Percentiles rank a stretch among this genome's conserved stretches.
These are phyloP conservation scores for Camelina sativa DNA, from an alignment of 345 rosid species.

Conservation along the genomic window DNA sequence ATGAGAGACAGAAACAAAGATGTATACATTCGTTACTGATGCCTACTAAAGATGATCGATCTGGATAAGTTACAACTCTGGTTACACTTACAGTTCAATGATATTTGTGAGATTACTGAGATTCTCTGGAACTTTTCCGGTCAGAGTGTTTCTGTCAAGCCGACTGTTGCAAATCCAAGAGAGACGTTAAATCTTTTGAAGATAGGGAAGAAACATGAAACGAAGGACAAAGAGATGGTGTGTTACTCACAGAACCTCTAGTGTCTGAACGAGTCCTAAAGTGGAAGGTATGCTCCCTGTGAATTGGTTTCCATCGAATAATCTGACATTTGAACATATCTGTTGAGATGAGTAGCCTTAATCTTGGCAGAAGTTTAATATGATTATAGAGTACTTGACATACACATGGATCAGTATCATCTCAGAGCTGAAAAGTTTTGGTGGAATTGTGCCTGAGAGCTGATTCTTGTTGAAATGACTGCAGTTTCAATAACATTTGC, in stretches of 20 bases:
- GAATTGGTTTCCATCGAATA: conserved; percentile 80
- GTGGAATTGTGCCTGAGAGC: conserved; percentile 81
- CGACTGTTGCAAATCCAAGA: conserved; percentile 64
- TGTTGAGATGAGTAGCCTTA: conserved; percentile 22
- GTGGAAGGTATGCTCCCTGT: conserved; percentile 72
- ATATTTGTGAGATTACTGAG: conserved; percentile 76
- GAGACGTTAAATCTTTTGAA: conserved; percentile 9
- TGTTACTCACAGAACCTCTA: conserved; percentile 95
- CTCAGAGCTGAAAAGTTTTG: conserved; percentile 63
- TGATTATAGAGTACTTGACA: conserved; percentile 40
- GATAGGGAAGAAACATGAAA: conserved; percentile 6
- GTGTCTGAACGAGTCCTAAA: conserved; percentile 73
- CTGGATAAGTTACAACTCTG: neutral
- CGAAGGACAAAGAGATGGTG: neutral
- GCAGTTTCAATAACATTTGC: conserved; percentile 37
- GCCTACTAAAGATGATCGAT: conserved; percentile 10
- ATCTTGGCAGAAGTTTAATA: neutral
- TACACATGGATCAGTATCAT: conserved; percentile 92
- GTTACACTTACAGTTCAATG: conserved; percentile 68
- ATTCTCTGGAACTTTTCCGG: conserved; percentile 67
- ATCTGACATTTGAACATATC: conserved; percentile 46
- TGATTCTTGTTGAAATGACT: conserved; percentile 96
- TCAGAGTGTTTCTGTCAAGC: conserved; percentile 80
- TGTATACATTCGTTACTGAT: conserved; percentile 5
- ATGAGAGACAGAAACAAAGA: conserved; percentile 40